phyloP scores from a whole-genome alignment of 768 basidiomycete genomes.

The Termitomyces sp. region DNA sequence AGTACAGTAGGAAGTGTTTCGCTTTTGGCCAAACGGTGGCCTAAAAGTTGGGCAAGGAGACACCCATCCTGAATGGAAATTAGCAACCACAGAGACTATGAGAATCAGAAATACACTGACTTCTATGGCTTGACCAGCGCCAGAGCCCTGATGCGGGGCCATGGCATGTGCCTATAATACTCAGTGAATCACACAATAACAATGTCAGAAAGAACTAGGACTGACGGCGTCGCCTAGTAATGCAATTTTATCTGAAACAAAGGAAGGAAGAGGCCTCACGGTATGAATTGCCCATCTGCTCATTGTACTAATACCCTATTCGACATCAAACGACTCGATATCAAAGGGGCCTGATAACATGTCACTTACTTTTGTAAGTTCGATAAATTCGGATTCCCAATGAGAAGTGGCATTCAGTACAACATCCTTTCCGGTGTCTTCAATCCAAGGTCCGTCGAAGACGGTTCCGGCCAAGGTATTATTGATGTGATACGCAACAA shows the following conservation, averaged over 20 bases:
- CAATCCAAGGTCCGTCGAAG: conserved; percentile 26
- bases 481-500: conserved; percentile 24
- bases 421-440: conserved; percentile 19
- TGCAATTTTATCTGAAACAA: conserved; percentile 31
- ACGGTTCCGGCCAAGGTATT: conserved; percentile 20
- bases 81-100: background rate
- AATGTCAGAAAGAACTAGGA: background rate
- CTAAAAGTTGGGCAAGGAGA: conserved; percentile 25
- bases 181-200: background rate
- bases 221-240: conserved; percentile 45
- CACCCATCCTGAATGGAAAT: conserved; percentile 29
- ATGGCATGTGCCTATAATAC: conserved; percentile 34
- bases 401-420: conserved; percentile 22
- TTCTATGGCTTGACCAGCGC: conserved; percentile 45
- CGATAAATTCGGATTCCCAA: conserved; percentile 31
- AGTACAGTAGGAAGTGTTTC: conserved; percentile 19
- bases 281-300: conserved; percentile 39
- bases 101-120: conserved; percentile 17
- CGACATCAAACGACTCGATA: background rate
- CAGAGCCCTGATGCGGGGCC: conserved; percentile 41
- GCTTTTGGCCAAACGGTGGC: conserved; percentile 7
- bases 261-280: conserved; percentile 33
- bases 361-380: conserved; percentile 21
- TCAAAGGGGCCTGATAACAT: background rate
- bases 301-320: conserved; percentile 2